Evolutionary conservation across 306 rosid genomes (phyloP), one percentile per base, ranked within the genome.

Genomic region (Vigna angularis): DNA sequence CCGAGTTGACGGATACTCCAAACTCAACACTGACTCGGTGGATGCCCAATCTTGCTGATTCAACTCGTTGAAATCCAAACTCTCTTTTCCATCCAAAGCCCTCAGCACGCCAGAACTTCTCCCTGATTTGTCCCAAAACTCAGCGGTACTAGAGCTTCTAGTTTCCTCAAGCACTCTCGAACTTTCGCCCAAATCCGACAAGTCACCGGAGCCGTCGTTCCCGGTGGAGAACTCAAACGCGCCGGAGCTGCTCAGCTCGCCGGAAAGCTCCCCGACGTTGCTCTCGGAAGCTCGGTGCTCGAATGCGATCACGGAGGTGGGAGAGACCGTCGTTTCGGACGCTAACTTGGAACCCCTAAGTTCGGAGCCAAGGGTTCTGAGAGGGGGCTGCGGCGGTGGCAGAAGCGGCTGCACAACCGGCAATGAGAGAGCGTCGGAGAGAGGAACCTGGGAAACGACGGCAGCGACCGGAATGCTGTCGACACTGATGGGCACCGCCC

Each of bases 381-480:
- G 90, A 38, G 84, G 66, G 7, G 47, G 77, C 17, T 83, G 86
- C 22, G 89, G 87, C 4, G 91, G 42, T 1, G 42, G 89, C 2
- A 90, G 18, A 9, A 96, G 89, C 40, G 99, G 99, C 61, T 96
- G 98, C 56, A 91, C 99, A 59, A 96, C 99, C 7, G 99, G 98
- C 61, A 96, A 53, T 7, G 93, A 78, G 44, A 93, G 66, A 42
- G 89, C 90, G 12, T 88, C 86, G 1, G 91, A 61, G 26, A 90
- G 63, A 3, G 93, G 75, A 3, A 93, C 90, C 87, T 90, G 91
- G 3, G 90, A 85, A 22, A 96, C 99, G 20, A 93, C 94, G 0
- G 98, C 83, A 42, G 99, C 99, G 34, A 96, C 94, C 34, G 99
- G 99, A 81, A 96, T 96, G 74, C 78, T 82, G 57, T 91, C 97